These are phyloP conservation scores for Kazachstania africana DNA, from an alignment of 805 yeast genomes.

Conservation along the genomic window DNA sequence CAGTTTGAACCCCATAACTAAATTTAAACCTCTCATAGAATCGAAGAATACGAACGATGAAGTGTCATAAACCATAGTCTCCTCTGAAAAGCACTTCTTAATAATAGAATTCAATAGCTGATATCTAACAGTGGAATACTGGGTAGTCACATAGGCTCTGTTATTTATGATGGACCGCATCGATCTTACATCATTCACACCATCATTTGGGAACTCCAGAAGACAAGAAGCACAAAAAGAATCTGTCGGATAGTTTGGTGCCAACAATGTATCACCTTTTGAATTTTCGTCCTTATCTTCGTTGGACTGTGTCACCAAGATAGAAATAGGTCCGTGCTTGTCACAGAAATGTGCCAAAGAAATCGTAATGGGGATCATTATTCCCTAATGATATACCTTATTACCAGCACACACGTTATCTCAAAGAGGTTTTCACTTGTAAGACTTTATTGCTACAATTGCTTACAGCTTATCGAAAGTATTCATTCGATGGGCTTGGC, in stretches of 20 bases:
- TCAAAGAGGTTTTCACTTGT: no score
- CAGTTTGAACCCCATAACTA: conserved; percentile 49
- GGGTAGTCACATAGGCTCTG: conserved; percentile 38
- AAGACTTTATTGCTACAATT: no score
- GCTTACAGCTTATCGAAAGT: no score
- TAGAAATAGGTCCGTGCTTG: conserved; percentile 60
- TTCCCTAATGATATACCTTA: no score
- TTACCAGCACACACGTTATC: no score
- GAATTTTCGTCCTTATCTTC: conserved; percentile 11
- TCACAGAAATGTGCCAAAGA: conserved; percentile 68
- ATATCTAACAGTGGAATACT: conserved; percentile 46
- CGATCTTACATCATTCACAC: conserved; percentile 15
- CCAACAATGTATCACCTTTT: conserved; percentile 17
- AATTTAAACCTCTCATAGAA: conserved; percentile 45
- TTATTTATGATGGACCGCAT: conserved; percentile 22
- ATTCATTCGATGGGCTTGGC: no score
- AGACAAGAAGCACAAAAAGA: conserved; percentile 52
- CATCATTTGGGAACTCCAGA: conserved; percentile 35
- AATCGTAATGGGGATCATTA: conserved; percentile 14
- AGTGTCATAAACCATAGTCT: conserved; percentile 45
- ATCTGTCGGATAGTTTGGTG: conserved; percentile 34
- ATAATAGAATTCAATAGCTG: conserved; percentile 47
- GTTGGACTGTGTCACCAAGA: conserved; percentile 48
- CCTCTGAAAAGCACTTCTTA: conserved; percentile 55
- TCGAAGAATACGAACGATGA: conserved; percentile 59